Evolutionary conservation across 495 filamentous ascomycete genomes (phyloP), one percentile per base, ranked within the genome.

Genomic region (Podospora pseudopauciseta): DNA sequence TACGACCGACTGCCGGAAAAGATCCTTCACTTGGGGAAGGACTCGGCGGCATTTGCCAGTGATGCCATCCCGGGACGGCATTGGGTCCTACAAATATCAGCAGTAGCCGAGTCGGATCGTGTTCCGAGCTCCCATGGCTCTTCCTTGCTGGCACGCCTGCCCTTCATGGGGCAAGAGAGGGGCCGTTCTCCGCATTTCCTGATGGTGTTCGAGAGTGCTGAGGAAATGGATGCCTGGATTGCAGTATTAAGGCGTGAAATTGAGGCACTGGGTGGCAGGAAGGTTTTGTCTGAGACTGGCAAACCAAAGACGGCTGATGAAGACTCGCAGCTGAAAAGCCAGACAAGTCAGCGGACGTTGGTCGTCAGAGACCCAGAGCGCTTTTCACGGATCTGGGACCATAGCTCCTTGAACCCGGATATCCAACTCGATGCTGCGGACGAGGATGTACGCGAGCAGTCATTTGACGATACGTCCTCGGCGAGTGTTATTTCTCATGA

Each of bases 61-160:
- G 95, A 99, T 78, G 86, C 90, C 3, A 95, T 99, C 69, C 93
- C 94, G 0, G 95, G 95, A 27, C 90, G 89, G 68, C 95, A 94
- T 71, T 97, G 90, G 87, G 95, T 99, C 2, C 74, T 99, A 63
- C 95, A 97, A 72, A 86, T 98, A 16, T 92, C 90, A n/a, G 90
- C 94, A 61, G 83, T 85, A 20, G 85, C 85, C 5, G 86, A 89
- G 20, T 83, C 87, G 11, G 90, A 95, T 32, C 84, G 84, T 23
- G 75, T 77, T n/a, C 80, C 82, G 5, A 75, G 79, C 3, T 83
- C 88, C 4, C 77, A 82, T 61, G 76, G 86, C 2, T 85, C 86
- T 65, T 89, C 88, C n/a, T 79, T 94, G 18, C 80, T 93, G 53
- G 88, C 89, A 13, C 88, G 90, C 61, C 82, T 96, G 60, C 86